Evolutionary conservation across 768 basidiomycete species (phyloP).

Genomic region (Mycena venus): DNA sequence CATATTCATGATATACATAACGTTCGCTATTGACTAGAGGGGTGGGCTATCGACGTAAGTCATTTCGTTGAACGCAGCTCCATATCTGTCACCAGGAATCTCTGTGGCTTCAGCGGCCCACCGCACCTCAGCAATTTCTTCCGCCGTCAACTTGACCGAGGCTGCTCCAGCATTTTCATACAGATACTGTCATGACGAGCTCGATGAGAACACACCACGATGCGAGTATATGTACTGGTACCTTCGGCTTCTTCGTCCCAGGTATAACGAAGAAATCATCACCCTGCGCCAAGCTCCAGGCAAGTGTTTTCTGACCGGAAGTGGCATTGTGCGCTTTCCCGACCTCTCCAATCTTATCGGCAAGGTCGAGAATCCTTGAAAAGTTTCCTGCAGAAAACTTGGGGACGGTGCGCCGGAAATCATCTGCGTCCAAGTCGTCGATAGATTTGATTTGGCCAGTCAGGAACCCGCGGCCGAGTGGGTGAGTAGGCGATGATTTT

Average conservation of each 20-base stretch:
- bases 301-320: slow-evolving; percentile 60
- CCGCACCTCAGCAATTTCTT: slow-evolving; percentile 54
- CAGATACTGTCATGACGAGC: neutral
- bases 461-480: slow-evolving; percentile 53
- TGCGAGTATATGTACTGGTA: neutral
- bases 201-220: too few species aligned
- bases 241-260: slow-evolving; percentile 57
- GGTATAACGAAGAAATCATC: slow-evolving; percentile 62
- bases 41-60: neutral
- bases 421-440: slow-evolving; percentile 48
- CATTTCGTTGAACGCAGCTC: neutral
- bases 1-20: too few species aligned
- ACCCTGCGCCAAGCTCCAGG: slow-evolving; percentile 64
- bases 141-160: slow-evolving; percentile 47
- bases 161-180: neutral
- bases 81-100: neutral
- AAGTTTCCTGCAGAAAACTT: neutral
- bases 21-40: neutral
- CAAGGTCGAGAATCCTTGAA: neutral
- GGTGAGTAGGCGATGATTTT: slow-evolving; percentile 55
- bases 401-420: neutral
- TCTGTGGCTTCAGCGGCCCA: slow-evolving; percentile 49
- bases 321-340: slow-evolving; percentile 52
- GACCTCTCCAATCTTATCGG: slow-evolving; percentile 18
- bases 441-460: slow-evolving; percentile 55